Percentiles rank a stretch among this genome's conserved stretches.
Conservation (phyloP, 164 flowering plant species). For the Macadamia tetraphylla region DNA sequence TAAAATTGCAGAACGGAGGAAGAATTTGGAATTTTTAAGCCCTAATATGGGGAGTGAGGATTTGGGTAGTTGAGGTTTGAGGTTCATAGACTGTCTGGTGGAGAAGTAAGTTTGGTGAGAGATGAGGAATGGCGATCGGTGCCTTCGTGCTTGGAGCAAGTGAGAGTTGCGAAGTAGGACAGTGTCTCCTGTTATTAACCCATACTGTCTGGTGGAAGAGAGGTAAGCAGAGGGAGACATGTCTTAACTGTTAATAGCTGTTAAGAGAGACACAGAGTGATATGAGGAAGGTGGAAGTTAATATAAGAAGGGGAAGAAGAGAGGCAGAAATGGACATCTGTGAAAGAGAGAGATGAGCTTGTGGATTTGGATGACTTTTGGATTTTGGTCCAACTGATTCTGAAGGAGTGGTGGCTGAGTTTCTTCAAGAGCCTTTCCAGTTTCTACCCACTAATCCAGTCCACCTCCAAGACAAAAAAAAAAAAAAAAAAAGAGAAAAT, state of each 20-base stretch:
- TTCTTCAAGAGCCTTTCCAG: not conserved
- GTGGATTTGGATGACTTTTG: conserved; percentile 20
- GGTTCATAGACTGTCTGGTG: conserved; percentile 13
- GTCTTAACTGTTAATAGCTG: conserved; percentile 6
- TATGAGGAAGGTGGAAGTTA: conserved; percentile 4
- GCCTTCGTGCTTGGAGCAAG: conserved; percentile 18
- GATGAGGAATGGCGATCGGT: conserved; percentile 5
- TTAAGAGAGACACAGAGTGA: not conserved
- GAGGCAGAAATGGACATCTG: too few relatives aligned
- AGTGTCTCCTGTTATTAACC: conserved; percentile 13
- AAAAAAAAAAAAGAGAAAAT: too few relatives aligned
- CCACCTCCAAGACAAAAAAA: too few relatives aligned
- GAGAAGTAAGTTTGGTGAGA: conserved; percentile 10
- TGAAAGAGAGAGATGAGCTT: conserved; percentile 6
- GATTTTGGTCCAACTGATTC: conserved; percentile 7
- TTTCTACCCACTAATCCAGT: conserved; percentile 1
- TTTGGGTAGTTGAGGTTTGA: conserved; percentile 21
- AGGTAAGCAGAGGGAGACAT: conserved; percentile 49
- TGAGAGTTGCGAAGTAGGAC: conserved; percentile 21
- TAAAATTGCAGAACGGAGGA: conserved; percentile 42
- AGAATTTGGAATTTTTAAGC: conserved; percentile 16
- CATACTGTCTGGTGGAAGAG: conserved; percentile 38
- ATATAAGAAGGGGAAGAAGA: conserved; percentile 16
- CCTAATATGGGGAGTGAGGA: conserved; percentile 20
- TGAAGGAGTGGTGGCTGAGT: conserved; percentile 36